Base-by-base conservation (phyloP, 441 rosid species). In the Mallotus japonicus region DNA sequence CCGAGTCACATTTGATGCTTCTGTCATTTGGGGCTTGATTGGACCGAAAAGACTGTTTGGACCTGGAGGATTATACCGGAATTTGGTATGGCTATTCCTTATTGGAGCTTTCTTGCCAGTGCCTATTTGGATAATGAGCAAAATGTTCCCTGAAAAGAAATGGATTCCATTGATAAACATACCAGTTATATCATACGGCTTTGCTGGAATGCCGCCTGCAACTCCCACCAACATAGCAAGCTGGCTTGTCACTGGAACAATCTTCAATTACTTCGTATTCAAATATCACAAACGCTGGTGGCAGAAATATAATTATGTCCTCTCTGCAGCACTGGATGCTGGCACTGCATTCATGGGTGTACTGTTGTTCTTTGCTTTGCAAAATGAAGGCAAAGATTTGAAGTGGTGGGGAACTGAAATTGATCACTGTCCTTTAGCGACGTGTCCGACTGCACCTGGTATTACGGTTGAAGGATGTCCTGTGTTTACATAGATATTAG, bases 331-430 rank as follows among this genome's bases (percentile, higher is more conserved):
- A 8, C 76, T 93, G 67, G 99, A 93, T 67, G 99, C 99, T 1
- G 98, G 99, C 57, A 91, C 98, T 0, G 98, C 99, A 3, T 90
- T 95, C 83, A 93, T 93, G 99, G 99, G 95, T 0, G 99, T 95
- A 49, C 55, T 95, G 24, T 70, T 95, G 83, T 95, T 93, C 88
- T 93, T 93, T 16, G 92, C 97, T 8, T 63, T 93, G 82, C 98
- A 93, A 76, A 95, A 95, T 19, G 84, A 80, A 5, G 90, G 90
- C 16, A 79, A 77, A 20, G 62, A 74, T 1, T 76, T 92, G 75
- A 91, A 88, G 40, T 95, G 98, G 98, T 90, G 98, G 97, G 99
- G 98, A 0, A 83, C 94, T 0, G 77, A 89, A 15, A 53, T 86
- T 34, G 98, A 95, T 73, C 99, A 93, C 76, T 95, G 98, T 51